Conservation (phyloP, 331 rosid species). For the Quercus tomentella region DNA sequence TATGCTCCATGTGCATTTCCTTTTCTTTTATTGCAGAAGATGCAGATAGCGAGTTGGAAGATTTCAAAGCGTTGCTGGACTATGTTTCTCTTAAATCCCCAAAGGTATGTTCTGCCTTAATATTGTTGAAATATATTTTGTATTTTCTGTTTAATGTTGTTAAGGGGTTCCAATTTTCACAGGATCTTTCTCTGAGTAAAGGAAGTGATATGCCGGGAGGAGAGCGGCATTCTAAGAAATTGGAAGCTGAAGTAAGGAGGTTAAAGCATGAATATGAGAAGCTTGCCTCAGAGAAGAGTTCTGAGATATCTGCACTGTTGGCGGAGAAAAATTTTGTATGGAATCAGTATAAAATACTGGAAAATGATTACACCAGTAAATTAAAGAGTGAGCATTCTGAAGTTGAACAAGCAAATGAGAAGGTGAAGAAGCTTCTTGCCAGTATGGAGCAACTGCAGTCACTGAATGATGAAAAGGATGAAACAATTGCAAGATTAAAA, state of each 20-base stretch:
- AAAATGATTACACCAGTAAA: conserved; percentile 41
- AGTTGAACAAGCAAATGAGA: conserved; percentile 50
- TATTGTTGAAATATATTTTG: conserved; percentile 4
- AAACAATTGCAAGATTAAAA: conserved; percentile 36
- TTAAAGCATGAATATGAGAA: conserved; percentile 51
- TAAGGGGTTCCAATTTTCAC: conserved; percentile 22
- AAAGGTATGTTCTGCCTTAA: conserved; percentile 39
- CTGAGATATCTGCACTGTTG: conserved; percentile 56
- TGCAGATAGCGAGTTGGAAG: conserved; percentile 53
- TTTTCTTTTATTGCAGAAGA: conserved; percentile 39
- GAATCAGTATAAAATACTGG: conserved; percentile 77
- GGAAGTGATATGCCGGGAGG: conserved; percentile 8
- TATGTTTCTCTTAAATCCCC: conserved; percentile 27
- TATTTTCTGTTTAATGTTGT: conserved; percentile 17
- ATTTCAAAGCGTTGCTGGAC: conserved; percentile 55
- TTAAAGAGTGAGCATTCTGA: conserved; percentile 49
- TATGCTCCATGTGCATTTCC: conserved; percentile 3
- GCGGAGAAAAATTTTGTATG: conserved; percentile 78
- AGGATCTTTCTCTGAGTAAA: conserved; percentile 33
- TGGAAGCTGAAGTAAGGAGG: conserved; percentile 37
- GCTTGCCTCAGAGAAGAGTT: conserved; percentile 48
- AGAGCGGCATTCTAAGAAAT: conserved; percentile 18
- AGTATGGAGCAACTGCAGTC: conserved; percentile 61
- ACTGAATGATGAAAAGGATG: conserved; percentile 52
- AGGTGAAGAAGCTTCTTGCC: conserved; percentile 44